Percentiles rank a stretch among this genome's conserved stretches.
phyloP scores from a whole-genome alignment of 75 land plant genomes.

The Pinus tabuliformis region DNA sequence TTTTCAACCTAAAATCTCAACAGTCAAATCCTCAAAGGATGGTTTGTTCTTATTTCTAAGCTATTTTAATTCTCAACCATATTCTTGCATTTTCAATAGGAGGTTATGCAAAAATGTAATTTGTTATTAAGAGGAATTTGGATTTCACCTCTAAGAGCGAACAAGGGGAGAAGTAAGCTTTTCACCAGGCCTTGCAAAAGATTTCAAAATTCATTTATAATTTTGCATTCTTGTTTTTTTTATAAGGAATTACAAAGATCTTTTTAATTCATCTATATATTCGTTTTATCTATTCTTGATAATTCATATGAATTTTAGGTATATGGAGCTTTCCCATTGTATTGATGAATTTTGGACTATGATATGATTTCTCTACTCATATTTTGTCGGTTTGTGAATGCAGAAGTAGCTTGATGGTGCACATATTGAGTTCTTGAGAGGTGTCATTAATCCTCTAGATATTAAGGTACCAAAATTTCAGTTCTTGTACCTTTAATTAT shows the following conservation, averaged over 20 bases:
- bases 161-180: too few relatives aligned
- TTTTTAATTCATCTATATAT: too few relatives aligned
- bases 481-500: background rate
- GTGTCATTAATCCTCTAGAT: conserved; percentile 61
- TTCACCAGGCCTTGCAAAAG: too few relatives aligned
- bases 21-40: conserved; percentile 8
- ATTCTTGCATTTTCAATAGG: conserved; percentile 21
- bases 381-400: conserved; percentile 55
- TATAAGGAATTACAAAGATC: too few relatives aligned
- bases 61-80: conserved; percentile 17
- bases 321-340: conserved; percentile 53
- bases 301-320: conserved; percentile 18
- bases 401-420: conserved; percentile 70
- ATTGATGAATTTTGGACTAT: conserved; percentile 70
- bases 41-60: conserved; percentile 13
- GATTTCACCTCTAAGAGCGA: conserved; percentile 18
- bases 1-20: background rate
- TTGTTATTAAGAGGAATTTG: conserved; percentile 15
- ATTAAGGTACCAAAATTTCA: conserved; percentile 39
- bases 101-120: conserved; percentile 23
- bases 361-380: conserved; percentile 41
- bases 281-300: background rate
- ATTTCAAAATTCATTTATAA: too few relatives aligned
- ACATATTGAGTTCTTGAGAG: conserved; percentile 62
- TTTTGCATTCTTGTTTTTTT: too few relatives aligned